Conservation (phyloP, 2,329 filamentous ascomycete genomes). For the Penicillium sp. region DNA sequence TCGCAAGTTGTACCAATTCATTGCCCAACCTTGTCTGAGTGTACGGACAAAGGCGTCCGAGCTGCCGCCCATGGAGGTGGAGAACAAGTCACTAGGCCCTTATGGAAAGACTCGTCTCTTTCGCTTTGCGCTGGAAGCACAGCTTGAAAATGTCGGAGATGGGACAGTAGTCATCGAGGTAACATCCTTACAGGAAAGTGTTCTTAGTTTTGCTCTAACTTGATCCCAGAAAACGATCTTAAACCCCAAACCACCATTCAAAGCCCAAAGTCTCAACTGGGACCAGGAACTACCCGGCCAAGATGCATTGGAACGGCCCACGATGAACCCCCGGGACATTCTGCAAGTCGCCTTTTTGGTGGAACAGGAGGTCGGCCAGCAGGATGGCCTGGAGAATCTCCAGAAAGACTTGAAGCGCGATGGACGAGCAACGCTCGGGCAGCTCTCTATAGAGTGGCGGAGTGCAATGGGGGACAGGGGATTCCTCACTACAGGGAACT, state of each 20-base stretch:
- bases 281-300: constrained; percentile 34
- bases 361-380: constrained; percentile 50
- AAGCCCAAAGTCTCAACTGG: constrained; percentile 53
- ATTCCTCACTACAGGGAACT: constrained; percentile 79
- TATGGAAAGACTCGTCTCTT: constrained; percentile 40
- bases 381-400: constrained; percentile 49
- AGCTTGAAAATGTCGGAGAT: constrained; percentile 92
- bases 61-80: constrained; percentile 45
- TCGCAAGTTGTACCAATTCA: constrained; percentile 93
- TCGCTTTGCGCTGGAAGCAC: constrained; percentile 80
- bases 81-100: constrained; percentile 43
- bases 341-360: constrained; percentile 62
- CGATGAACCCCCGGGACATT: constrained; percentile 59
- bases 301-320: constrained; percentile 36
- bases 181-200: constrained; percentile 5
- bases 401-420: constrained; percentile 47
- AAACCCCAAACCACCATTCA: constrained; percentile 52
- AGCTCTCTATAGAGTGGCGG: constrained; percentile 82
- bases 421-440: constrained; percentile 64
- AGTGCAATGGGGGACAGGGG: constrained; percentile 86
- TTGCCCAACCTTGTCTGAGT: constrained; percentile 82
- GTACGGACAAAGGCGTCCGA: constrained; percentile 84
- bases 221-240: constrained; percentile 41
- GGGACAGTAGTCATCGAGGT: constrained; percentile 74
- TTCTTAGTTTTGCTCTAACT: background rate